Evolutionary conservation across 176 grass and related monocot species (phyloP).

Genomic region (Lolium multiflorum): DNA sequence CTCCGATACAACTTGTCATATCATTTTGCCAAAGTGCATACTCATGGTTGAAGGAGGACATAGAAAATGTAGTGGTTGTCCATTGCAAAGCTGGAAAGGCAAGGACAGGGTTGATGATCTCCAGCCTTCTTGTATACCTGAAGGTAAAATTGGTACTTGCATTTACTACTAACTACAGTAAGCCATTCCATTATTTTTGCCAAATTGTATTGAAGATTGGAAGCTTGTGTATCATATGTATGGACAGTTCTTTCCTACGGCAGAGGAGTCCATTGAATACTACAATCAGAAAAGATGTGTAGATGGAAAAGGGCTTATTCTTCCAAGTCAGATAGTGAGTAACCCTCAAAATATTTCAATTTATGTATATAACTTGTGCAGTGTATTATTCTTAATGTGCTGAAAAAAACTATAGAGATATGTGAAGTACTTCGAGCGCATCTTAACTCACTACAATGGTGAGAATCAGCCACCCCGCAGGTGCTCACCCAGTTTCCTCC

Average conservation of each 20-base stretch:
- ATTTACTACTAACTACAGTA: slow-evolving; percentile 20
- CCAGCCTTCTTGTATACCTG: slow-evolving; percentile 89
- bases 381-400: slow-evolving; percentile 44
- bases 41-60: slow-evolving; percentile 99
- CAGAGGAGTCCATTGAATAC: slow-evolving; percentile 97
- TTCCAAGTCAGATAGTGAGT: slow-evolving; percentile 99
- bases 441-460: slow-evolving; percentile 89
- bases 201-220: slow-evolving; percentile 30
- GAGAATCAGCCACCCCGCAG: slow-evolving; percentile 92
- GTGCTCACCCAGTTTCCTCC: slow-evolving; percentile 45
- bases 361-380: slow-evolving; percentile 13
- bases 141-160: slow-evolving; percentile 65
- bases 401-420: slow-evolving; percentile 76
- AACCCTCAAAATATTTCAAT: slow-evolving; percentile 29
- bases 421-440: slow-evolving; percentile 96
- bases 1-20: slow-evolving; percentile 95
- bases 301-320: slow-evolving; percentile 97
- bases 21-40: slow-evolving; percentile 98
- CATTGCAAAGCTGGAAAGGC: slow-evolving; percentile 99
- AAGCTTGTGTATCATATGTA: slow-evolving; percentile 33
- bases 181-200: background rate
- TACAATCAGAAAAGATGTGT: slow-evolving; percentile 99
- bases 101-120: slow-evolving; percentile 97
- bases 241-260: slow-evolving; percentile 93
- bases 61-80: slow-evolving; percentile 98